Conservation (phyloP, 257 asterid genomes). For the Lantana camara region DNA sequence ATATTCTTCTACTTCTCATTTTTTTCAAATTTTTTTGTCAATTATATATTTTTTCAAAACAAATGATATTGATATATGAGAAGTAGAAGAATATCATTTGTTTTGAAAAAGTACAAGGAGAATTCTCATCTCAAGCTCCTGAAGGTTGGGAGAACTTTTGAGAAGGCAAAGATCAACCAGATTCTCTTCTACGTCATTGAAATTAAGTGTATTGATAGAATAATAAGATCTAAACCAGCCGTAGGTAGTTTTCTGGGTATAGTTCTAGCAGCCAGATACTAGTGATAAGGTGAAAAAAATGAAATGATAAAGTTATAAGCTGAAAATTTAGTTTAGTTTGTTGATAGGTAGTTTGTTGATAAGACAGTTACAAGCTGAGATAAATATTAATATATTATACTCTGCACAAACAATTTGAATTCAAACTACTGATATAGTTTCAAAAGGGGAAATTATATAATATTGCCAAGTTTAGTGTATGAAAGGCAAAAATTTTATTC, state of each 20-base stretch:
- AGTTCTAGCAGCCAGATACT: slow-evolving; percentile 89
- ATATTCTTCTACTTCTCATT: too few relatives aligned
- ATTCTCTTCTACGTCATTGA: slow-evolving; percentile 68
- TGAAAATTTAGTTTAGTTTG: background rate
- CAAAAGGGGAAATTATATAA: background rate
- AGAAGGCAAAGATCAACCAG: slow-evolving; percentile 84
- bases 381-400: background rate
- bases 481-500: too few relatives aligned
- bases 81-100: too few relatives aligned
- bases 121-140: slow-evolving; percentile 93
- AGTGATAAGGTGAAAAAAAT: slow-evolving; percentile 23
- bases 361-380: slow-evolving; percentile 5
- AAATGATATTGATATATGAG: too few relatives aligned
- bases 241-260: slow-evolving; percentile 70
- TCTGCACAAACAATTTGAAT: background rate
- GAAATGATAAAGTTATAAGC: background rate
- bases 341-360: too few relatives aligned
- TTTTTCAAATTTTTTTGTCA: too few relatives aligned
- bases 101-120: too few relatives aligned
- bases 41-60: too few relatives aligned
- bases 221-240: slow-evolving; percentile 74
- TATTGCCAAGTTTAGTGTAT: too few relatives aligned
- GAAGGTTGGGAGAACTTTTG: slow-evolving; percentile 88
- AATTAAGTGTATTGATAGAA: slow-evolving; percentile 77
- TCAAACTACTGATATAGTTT: background rate